A percentile compares a stretch with the other conserved stretches of the same genome.
These are phyloP conservation scores for Lepidopterella palustris DNA, from an alignment of 495 filamentous ascomycete species.

Conservation along the genomic window DNA sequence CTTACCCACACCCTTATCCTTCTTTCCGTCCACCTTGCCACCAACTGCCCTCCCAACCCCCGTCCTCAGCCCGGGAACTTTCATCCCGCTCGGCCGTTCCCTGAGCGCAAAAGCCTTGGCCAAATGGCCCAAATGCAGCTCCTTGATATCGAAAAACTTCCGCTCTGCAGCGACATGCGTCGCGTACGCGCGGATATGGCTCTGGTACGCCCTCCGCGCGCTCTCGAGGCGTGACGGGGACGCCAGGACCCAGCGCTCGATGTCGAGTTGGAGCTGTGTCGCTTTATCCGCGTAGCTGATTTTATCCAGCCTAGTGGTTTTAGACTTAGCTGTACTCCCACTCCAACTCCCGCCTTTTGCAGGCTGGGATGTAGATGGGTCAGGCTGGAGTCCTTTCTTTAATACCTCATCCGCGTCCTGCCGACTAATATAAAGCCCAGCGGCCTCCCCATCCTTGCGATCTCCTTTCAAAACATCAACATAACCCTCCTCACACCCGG, in stretches of 20 bases:
- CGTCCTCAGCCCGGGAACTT: conserved; percentile 54
- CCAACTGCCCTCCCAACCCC: conserved; percentile 39
- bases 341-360: too few relatives aligned
- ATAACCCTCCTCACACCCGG: conserved; percentile 87
- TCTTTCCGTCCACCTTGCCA: conserved; percentile 31
- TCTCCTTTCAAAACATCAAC: conserved; percentile 60
- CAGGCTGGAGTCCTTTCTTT: conserved; percentile 47
- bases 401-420: conserved; percentile 55
- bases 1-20: conserved; percentile 37
- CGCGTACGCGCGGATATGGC: conserved; percentile 88
- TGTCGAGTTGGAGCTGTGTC: conserved; percentile 69
- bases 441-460: conserved; percentile 51
- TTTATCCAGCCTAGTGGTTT: conserved; percentile 28
- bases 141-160: conserved; percentile 77
- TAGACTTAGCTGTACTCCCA: too few relatives aligned
- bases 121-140: conserved; percentile 83
- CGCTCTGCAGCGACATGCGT: conserved; percentile 84
- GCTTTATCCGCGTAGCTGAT: conserved; percentile 61
- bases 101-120: conserved; percentile 88
- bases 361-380: conserved; percentile 20
- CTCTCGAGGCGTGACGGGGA: conserved; percentile 58
- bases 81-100: conserved; percentile 81
- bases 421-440: conserved; percentile 41
- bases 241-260: conserved; percentile 64
- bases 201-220: conserved; percentile 76